Conservation (phyloP, 1,284 basidiomycete species). For the Fomitiporia mediterranea region DNA sequence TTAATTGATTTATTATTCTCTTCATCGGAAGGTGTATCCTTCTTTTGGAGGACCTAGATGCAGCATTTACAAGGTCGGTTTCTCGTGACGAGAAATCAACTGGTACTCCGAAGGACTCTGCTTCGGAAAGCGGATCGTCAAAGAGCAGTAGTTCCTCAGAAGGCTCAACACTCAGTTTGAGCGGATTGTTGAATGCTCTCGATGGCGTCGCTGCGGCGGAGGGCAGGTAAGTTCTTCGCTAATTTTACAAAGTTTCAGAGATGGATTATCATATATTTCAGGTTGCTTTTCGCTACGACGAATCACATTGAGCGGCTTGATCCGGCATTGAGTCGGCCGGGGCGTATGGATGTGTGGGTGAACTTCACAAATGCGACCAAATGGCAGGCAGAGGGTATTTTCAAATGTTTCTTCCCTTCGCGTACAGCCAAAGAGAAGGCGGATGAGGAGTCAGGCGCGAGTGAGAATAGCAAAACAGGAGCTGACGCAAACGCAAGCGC, state of each 20-base stretch:
- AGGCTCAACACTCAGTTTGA: slow-evolving; percentile 76
- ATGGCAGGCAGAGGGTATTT: slow-evolving; percentile 84
- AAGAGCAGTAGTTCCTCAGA: slow-evolving; percentile 44
- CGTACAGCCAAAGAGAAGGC: slow-evolving; percentile 36
- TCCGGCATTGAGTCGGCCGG: slow-evolving; percentile 74
- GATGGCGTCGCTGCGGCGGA: slow-evolving; percentile 85
- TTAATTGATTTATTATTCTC: slow-evolving; percentile 22
- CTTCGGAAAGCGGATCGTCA: slow-evolving; percentile 33
- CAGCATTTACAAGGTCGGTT: slow-evolving; percentile 79
- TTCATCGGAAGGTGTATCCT: slow-evolving; percentile 70
- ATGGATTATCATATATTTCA: slow-evolving; percentile 27
- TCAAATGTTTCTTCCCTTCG: slow-evolving; percentile 87
- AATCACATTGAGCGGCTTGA: slow-evolving; percentile 85
- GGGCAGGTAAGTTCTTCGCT: slow-evolving; percentile 61
- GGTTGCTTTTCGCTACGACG: slow-evolving; percentile 76
- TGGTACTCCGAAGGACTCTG: slow-evolving; percentile 51
- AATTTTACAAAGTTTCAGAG: slow-evolving; percentile 19
- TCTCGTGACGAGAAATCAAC: slow-evolving; percentile 75
- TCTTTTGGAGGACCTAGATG: slow-evolving; percentile 83
- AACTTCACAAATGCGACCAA: slow-evolving; percentile 84
- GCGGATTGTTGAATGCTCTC: slow-evolving; percentile 76
- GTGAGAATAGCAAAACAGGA: background rate
- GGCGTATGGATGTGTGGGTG: slow-evolving; percentile 85
- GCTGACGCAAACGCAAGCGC: background rate
- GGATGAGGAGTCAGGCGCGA: slow-evolving; percentile 30